Percentiles rank a stretch among this genome's conserved stretches.
Evolutionary conservation across 164 flowering plant genomes (phyloP).

Genomic region (Litsea cubeba): DNA sequence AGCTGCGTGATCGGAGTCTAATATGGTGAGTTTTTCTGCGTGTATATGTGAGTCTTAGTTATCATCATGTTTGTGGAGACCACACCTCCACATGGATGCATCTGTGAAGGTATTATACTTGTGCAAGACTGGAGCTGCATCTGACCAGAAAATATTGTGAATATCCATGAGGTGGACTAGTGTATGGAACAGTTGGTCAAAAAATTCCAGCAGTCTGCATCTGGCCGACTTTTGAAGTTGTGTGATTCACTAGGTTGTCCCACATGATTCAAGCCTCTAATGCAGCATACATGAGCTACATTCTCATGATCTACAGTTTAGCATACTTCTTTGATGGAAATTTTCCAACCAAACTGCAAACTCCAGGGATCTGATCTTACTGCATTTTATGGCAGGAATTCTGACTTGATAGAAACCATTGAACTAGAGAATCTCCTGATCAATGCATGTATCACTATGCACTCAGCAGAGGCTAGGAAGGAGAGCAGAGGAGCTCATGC

Average conservation of each 20-base stretch:
- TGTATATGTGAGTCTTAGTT: not conserved
- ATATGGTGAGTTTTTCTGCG: slow-evolving; percentile 56
- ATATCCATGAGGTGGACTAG: not conserved
- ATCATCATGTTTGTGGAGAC: not conserved
- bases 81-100: not conserved
- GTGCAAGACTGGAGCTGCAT: not conserved
- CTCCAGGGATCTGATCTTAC: slow-evolving; percentile 6
- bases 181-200: too few species aligned
- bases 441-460: slow-evolving; percentile 95
- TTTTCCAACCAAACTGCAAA: not conserved
- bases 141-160: not conserved
- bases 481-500: slow-evolving; percentile 99
- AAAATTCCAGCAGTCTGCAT: too few species aligned
- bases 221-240: too few species aligned
- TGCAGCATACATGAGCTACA: not conserved
- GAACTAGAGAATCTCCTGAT: slow-evolving; percentile 95
- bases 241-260: not conserved
- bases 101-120: not conserved
- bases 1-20: slow-evolving; percentile 75
- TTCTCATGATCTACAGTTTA: too few species aligned
- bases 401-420: slow-evolving; percentile 89
- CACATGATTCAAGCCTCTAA: not conserved
- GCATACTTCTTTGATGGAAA: not conserved
- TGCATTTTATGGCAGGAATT: slow-evolving; percentile 55
- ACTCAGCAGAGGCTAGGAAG: slow-evolving; percentile 97